Conservation (phyloP, 1,284 basidiomycete genomes). For the Leccinum cinnamomeum region DNA sequence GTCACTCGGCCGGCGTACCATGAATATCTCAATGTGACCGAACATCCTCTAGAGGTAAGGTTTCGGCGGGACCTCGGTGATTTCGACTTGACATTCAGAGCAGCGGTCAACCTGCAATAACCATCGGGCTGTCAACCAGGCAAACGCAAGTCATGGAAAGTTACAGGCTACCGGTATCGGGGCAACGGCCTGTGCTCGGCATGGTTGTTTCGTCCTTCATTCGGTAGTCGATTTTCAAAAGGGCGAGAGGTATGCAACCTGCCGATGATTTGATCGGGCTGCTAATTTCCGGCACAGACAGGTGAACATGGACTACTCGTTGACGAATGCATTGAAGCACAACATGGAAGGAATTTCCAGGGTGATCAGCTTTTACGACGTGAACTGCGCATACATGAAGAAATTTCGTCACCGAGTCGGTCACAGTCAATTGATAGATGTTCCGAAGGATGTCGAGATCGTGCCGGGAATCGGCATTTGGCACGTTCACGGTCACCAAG, state of each 20-base stretch:
- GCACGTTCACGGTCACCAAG: slow-evolving; percentile 13
- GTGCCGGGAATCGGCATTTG: slow-evolving; percentile 10
- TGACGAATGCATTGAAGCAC: slow-evolving; percentile 13
- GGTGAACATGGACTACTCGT: slow-evolving; percentile 24
- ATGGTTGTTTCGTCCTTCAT: slow-evolving; percentile 21
- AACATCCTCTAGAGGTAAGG: neutral
- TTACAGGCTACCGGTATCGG: slow-evolving; percentile 18
- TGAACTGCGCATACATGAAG: slow-evolving; percentile 15
- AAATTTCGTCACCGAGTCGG: neutral
- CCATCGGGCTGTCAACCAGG: slow-evolving; percentile 8
- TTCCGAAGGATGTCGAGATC: neutral
- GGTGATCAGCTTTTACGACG: slow-evolving; percentile 10
- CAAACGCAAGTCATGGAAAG: slow-evolving; percentile 1
- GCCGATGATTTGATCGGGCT: neutral
- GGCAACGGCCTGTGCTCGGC: slow-evolving; percentile 18
- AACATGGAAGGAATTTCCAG: neutral
- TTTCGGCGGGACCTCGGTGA: neutral
- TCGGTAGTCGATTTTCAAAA: slow-evolving; percentile 8
- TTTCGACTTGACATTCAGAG: neutral
- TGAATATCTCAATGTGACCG: too few species aligned
- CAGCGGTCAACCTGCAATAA: slow-evolving; percentile 8
- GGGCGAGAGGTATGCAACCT: slow-evolving; percentile 6
- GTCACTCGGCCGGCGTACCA: neutral
- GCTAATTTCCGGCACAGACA: slow-evolving; percentile 9
- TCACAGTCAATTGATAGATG: neutral